A percentile compares a stretch with the other conserved stretches of the same genome.
These are phyloP conservation scores for Mrakia frigida DNA, from an alignment of 768 basidiomycete genomes.

Conservation along the genomic window DNA sequence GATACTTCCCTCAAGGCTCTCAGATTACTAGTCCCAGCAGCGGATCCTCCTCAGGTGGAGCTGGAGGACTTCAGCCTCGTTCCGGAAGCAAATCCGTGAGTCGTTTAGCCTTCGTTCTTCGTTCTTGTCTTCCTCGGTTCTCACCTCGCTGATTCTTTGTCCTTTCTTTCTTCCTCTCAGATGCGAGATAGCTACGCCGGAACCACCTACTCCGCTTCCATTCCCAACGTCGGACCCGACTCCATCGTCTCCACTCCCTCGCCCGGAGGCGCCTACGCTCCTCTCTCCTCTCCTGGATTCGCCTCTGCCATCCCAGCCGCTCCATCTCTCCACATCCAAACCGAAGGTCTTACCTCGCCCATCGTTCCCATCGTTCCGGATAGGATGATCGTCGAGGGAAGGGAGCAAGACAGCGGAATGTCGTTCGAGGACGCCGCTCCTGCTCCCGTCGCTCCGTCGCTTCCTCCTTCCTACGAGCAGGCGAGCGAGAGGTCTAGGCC, in stretches of 20 bases:
- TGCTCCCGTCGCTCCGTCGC: not conserved
- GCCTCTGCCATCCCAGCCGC: not conserved
- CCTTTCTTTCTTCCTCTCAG: not conserved
- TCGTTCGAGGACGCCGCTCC: not conserved
- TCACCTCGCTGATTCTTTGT: not conserved
- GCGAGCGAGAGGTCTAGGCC: constrained; percentile 1
- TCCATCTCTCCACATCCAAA: not conserved
- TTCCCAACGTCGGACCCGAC: not conserved
- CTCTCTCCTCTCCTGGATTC: not conserved
- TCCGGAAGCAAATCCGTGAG: not conserved
- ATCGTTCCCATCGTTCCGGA: not conserved
- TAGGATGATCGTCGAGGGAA: not conserved
- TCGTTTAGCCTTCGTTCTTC: not conserved
- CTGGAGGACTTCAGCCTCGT: not conserved
- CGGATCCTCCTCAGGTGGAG: not conserved
- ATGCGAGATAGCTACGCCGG: constrained; percentile 10
- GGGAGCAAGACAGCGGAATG: not conserved
- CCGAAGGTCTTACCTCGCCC: not conserved
- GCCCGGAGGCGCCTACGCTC: not conserved
- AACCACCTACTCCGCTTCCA: not conserved
- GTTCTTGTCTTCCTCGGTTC: not conserved
- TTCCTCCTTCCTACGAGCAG: constrained; percentile 4
- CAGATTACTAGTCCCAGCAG: not conserved
- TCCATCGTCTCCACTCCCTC: not conserved
- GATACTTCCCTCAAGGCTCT: constrained; percentile 1